Evolutionary conservation across 495 filamentous ascomycete species (phyloP), one percentile per base, ranked within the genome.

Genomic region (Podospora pseudoanserina): DNA sequence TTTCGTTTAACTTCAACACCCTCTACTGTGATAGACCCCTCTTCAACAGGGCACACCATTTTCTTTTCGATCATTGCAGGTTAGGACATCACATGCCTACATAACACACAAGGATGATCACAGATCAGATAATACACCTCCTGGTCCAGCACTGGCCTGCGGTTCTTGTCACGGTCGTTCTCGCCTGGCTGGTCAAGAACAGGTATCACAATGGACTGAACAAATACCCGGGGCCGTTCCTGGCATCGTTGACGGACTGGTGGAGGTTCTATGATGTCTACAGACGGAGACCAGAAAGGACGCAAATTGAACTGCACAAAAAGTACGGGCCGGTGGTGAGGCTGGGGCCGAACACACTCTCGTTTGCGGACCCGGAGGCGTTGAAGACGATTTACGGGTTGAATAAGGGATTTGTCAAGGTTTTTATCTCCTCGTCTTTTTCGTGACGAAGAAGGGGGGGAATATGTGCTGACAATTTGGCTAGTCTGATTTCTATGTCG

Each of bases 351-450:
- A 87, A 90, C 67, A 80, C 81, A 1, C 76, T 92, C 26, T 89
- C 89, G 0, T 90, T 92, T 69, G 81, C 86, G 4, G 85, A 91
- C 70, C 89, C 90, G 0, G 82, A 83, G 63, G 87, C 89, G 15
- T 77, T 92, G 60, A 91, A 89, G 73, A 81, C 82, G 7, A 94
- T 95, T 30, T 95, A 94, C 73, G 89, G 92, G 1, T 80, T 93
- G 66, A 92, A 92, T 73, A 93, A 92, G 76, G 90, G 90, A n/a
- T 92, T 92, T 74, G 81, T 79, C 66, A 94, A 94, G 84, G 89
- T 91, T 68, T 76, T 19, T 65, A 32, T 54, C 28, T 68, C 65
- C 34, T 70, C 19, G n/a, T 58, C 55, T 58, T n/a, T 18, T 20
- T 58, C 5, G 20, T 20, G 4, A 32, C 7, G 4, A 4, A 32